These are phyloP conservation scores for Violaceomyces palustris DNA, from an alignment of 1,284 basidiomycete genomes.

Conservation along the genomic window DNA sequence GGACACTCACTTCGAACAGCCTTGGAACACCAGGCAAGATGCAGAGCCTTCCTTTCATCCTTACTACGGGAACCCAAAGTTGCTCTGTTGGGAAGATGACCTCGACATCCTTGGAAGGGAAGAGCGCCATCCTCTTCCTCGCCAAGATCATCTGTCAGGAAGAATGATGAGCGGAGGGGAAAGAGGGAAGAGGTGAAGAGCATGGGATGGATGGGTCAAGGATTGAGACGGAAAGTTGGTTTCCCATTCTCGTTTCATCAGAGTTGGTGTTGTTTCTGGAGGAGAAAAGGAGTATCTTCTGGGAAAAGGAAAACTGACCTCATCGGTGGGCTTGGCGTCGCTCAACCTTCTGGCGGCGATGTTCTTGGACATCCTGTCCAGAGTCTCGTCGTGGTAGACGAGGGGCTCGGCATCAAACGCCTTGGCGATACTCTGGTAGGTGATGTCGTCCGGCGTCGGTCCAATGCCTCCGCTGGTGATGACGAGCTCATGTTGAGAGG, in stretches of 20 bases:
- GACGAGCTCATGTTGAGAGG: conserved; percentile 49
- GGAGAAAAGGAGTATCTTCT: background rate
- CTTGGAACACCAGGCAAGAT: conserved; percentile 84
- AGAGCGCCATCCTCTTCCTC: conserved; percentile 45
- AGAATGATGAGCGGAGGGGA: background rate
- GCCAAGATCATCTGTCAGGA: conserved; percentile 29
- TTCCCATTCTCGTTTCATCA: no score
- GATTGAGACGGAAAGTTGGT: no score
- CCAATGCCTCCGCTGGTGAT: conserved; percentile 43
- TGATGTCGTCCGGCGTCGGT: conserved; percentile 60
- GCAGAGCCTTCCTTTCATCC: conserved; percentile 75
- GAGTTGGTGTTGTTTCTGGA: no score
- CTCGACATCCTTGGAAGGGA: conserved; percentile 31
- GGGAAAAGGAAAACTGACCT: conserved; percentile 57
- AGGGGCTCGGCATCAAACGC: conserved; percentile 67
- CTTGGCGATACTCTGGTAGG: conserved; percentile 77
- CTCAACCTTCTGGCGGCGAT: conserved; percentile 62
- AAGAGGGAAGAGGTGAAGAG: background rate
- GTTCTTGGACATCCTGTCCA: conserved; percentile 69
- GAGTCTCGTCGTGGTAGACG: conserved; percentile 72
- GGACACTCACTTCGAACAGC: conserved; percentile 63
- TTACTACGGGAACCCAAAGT: conserved; percentile 79
- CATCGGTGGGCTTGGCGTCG: conserved; percentile 62
- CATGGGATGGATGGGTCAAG: background rate
- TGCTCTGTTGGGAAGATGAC: conserved; percentile 39